Base-by-base conservation (phyloP, 2,329 filamentous ascomycete genomes). In the Huntiella omanensis region DNA sequence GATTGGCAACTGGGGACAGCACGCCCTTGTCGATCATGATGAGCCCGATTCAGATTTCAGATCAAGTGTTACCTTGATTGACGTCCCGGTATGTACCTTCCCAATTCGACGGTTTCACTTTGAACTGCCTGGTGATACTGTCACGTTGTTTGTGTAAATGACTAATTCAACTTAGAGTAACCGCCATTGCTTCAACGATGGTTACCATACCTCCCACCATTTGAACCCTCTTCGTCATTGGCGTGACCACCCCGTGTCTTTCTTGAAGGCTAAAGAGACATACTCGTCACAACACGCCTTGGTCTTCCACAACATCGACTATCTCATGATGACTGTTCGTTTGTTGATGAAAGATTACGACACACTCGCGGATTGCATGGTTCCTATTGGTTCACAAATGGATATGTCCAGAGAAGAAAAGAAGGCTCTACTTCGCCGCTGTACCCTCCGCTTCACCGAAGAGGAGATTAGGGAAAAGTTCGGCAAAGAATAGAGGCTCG, bases 1-100 rank as follows among this genome's bases (percentile, higher is more conserved):
- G 83, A 68, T 83, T 5, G 83, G 83, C 1, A 88, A 88, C 57
- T 88, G 81, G 80, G 83, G 80, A 3, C 83, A 88, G 57, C 83
- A 88, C 57, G 82, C 82, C 1, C 77, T 88, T 52, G 81, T 88
- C 5, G 82, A 88, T 54, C 72, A 77, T 15, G 64, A 74, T 10
- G 77, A 84, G 53, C 83, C 83, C 0, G 73, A 83, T 55, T 86
- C 80, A 0, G 82, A 88, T 56, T 87, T 77, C 54, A 69, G 81
- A 33, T 84, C 79, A 0, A 86, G 81, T 58, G 82, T 87, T 52
- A 87, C 83, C 0, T 58, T 88, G 17, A 77, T 88, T 46, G 83
- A 88, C 55, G 80, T 87, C 5, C 68, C 78, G 5, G 81, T 85
- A 68, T 63, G 77, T 63, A n/a, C 17, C 16, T 5, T 28, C 10